Evolutionary conservation across 1,139 yeast genomes (phyloP), one percentile per base, ranked within the genome.

Genomic region (Magnusiomyces fungicola): DNA sequence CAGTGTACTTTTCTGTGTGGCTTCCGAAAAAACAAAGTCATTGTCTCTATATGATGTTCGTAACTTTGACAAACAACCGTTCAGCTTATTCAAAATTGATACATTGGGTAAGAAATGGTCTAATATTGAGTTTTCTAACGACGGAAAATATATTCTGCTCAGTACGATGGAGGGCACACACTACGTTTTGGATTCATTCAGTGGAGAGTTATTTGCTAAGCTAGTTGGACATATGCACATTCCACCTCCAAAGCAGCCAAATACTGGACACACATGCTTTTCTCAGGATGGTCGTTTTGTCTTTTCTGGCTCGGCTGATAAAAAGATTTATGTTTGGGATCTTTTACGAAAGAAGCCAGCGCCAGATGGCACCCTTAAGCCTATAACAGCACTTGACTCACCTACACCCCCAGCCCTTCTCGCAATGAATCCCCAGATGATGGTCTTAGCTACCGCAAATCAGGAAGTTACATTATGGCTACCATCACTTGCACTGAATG

Each of bases 371-470:
- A 57, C 61, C 29, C 53, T 63, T 25, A 43, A 63, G 37, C 64
- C 64, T 1, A 53, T 66, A 4, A 50, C 52, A 14, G 55, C 64
- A 9, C 62, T 69, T 32, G 60, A 69, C 3, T 56, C 69, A n/a
- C 61, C 65, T 42, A 70, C 64, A 39, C 52, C 45, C 18, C 42
- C 50, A 27, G 40, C 95, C 7, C 74, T 86, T 45, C 65, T 86
- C 18, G 74, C 79, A 21, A 87, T 87, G 65, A 86, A 88, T 62
- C 97, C 97, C 1, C 80, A 80, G 61, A 71, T 80, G 49, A 76
- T 84, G 63, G 78, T 83, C 59, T 70, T 90, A 60, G 94, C 94
- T 1, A 79, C 95, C 1, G 96, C 95, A 12, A 96, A 89, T 67
- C 76, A 75, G 12, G 75, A 69, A 30, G 58, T 74, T 54, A 61